Percentiles rank a stretch among this genome's conserved stretches.
These are phyloP conservation scores for Begonia fuchsioides DNA, from an alignment of 306 rosid species.

Conservation along the genomic window DNA sequence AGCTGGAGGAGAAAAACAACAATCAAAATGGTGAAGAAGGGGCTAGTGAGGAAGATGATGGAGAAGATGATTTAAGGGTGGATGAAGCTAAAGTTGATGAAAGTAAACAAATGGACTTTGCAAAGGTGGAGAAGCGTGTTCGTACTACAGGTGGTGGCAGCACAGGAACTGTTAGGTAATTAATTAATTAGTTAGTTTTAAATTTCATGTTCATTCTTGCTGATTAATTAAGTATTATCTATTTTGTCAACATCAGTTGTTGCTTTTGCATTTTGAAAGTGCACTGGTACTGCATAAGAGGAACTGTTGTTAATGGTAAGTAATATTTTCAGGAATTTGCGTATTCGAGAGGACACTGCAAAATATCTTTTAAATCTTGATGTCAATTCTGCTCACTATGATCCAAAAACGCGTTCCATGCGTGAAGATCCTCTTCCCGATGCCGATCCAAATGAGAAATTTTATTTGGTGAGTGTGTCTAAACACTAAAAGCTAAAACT, in stretches of 20 bases:
- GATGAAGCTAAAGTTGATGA: conserved; percentile 68
- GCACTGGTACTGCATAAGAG: too few species aligned
- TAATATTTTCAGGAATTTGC: conserved; percentile 23
- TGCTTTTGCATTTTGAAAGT: too few species aligned
- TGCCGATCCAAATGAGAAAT: conserved; percentile 55
- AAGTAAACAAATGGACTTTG: conserved; percentile 50
- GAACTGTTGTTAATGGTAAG: background rate
- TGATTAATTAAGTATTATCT: too few species aligned
- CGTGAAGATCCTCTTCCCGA: conserved; percentile 53
- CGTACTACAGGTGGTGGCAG: conserved; percentile 56
- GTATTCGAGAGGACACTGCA: conserved; percentile 41
- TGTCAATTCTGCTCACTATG: conserved; percentile 38
- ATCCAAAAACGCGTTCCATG: conserved; percentile 51
- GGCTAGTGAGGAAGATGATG: conserved; percentile 32
- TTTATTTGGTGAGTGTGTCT: conserved; percentile 30
- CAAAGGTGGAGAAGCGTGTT: conserved; percentile 58
- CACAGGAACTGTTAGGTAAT: conserved; percentile 51
- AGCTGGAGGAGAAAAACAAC: conserved; percentile 33
- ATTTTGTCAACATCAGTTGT: too few species aligned
- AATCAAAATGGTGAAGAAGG: conserved; percentile 17
- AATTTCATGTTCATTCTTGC: background rate
- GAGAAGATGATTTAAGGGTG: conserved; percentile 30
- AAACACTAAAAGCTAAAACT: conserved; percentile 1
- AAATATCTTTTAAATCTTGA: conserved; percentile 45
- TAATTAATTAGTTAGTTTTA: background rate